phyloP scores from a whole-genome alignment of 805 yeast genomes.

The Lipomyces anomalus region DNA sequence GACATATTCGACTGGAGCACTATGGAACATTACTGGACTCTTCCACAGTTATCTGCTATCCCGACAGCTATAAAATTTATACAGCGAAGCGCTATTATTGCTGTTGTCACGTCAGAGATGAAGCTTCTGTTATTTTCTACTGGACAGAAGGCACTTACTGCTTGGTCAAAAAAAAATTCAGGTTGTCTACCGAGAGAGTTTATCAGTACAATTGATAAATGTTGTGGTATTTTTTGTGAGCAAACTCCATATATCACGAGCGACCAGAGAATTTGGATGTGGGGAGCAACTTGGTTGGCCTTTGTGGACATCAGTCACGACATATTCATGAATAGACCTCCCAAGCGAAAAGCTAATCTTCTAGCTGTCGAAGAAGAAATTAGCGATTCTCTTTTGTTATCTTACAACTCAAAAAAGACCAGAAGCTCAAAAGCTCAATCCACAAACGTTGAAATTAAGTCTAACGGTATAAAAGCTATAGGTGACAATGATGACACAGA shows the following conservation, averaged over 20 bases:
- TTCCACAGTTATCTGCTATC: conserved; percentile 54
- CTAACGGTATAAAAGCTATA: not conserved
- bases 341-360: conserved; percentile 41
- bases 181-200: conserved; percentile 68
- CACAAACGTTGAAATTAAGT: conserved; percentile 1
- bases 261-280: conserved; percentile 61
- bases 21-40: conserved; percentile 32
- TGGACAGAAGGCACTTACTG: conserved; percentile 39
- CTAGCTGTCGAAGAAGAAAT: conserved; percentile 43
- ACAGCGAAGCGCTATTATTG: conserved; percentile 36
- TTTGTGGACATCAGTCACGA: conserved; percentile 61
- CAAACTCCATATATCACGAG: not conserved
- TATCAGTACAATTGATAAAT: conserved; percentile 52
- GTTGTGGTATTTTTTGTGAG: conserved; percentile 63
- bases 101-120: conserved; percentile 65
- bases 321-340: conserved; percentile 35
- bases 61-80: conserved; percentile 62
- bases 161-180: conserved; percentile 76
- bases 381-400: conserved; percentile 33
- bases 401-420: conserved; percentile 30
- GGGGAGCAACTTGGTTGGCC: conserved; percentile 78
- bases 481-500: conserved; percentile 25
- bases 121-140: conserved; percentile 64
- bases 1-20: conserved; percentile 40
- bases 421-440: conserved; percentile 16